Evolutionary conservation across 495 filamentous ascomycete species (phyloP), one percentile per base, ranked within the genome.

Genomic region (Parathielavia hyrcaniae): DNA sequence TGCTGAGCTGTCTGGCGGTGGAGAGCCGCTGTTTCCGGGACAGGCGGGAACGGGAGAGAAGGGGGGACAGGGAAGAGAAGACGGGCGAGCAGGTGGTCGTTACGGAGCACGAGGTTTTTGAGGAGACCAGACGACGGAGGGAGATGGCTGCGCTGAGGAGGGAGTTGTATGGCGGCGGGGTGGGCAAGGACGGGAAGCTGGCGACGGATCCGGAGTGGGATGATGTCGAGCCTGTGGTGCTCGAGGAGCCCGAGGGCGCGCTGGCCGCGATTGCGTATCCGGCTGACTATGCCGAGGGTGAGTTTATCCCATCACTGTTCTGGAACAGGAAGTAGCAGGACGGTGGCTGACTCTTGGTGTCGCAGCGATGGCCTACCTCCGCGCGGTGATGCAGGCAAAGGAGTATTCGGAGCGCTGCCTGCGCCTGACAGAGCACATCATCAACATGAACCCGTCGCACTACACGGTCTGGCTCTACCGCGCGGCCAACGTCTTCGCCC

Each of bases 391-490:
- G 93, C 85, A 87, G 6, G 75, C 75, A 17, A 88, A 95, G 69
- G 93, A 98, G 71, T 79, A 87, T 75, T 87, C 86, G 16, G 79
- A 85, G 38, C 80, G 93, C 43, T 89, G 84, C 34, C 74, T 98
- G 23, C 76, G 77, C n/a, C 82, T 98, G 47, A 97, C 93, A 2
- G 84, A 89, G 61, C 82, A 91, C 67, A 84, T 97, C 57, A 97
- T 97, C 67, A 71, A 75, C 17, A 82, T 96, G 81, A 98, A 98
- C 71, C 89, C 93, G 8, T 90, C 92, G 11, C 95, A 97, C 71
- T 98, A 98, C 74, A 98, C 95, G 7, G 90, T 97, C 55, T 98
- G 93, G 93, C 84, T 98, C 40, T 98, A 96, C 76, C 85, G 93
- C 56, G 88, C 89, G 38, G 82, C 86, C 61, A 86, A 82, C 38